These are phyloP conservation scores for Quercus aquifolioides DNA, from an alignment of 306 rosid genomes.

Conservation along the genomic window DNA sequence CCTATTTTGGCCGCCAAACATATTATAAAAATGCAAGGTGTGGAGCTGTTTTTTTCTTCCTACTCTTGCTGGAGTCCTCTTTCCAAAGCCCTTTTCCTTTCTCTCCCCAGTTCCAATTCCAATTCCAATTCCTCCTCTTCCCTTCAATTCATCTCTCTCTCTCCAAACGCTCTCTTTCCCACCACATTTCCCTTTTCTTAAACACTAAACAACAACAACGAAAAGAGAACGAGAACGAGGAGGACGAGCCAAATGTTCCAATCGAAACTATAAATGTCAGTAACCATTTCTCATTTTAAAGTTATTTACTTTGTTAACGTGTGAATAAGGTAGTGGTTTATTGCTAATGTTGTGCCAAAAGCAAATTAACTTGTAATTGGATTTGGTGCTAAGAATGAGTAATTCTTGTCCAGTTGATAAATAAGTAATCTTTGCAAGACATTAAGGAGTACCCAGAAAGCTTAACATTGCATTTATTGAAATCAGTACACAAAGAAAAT, in stretches of 20 bases:
- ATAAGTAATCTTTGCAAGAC: too few species aligned
- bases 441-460: too few species aligned
- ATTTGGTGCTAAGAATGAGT: too few species aligned
- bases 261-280: conserved; percentile 47
- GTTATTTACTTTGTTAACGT: too few species aligned
- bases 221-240: neutral
- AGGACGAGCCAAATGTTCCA: conserved; percentile 48
- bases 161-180: conserved; percentile 24
- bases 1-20: conserved; percentile 42
- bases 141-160: neutral
- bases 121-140: conserved; percentile 7
- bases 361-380: too few species aligned
- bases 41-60: conserved; percentile 13
- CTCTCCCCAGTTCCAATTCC: conserved; percentile 19
- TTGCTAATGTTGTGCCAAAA: neutral
- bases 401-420: too few species aligned
- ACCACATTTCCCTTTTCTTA: conserved; percentile 13
- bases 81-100: conserved; percentile 28
- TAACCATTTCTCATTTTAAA: neutral
- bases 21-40: conserved; percentile 31
- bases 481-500: neutral
- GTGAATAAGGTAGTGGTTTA: neutral
- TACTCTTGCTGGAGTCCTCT: neutral
- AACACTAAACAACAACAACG: neutral
- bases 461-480: too few species aligned